A percentile compares a stretch with the other conserved stretches of the same genome.
Evolutionary conservation across 2,329 filamentous ascomycete species (phyloP).

Genomic region (Apiospora sp.): DNA sequence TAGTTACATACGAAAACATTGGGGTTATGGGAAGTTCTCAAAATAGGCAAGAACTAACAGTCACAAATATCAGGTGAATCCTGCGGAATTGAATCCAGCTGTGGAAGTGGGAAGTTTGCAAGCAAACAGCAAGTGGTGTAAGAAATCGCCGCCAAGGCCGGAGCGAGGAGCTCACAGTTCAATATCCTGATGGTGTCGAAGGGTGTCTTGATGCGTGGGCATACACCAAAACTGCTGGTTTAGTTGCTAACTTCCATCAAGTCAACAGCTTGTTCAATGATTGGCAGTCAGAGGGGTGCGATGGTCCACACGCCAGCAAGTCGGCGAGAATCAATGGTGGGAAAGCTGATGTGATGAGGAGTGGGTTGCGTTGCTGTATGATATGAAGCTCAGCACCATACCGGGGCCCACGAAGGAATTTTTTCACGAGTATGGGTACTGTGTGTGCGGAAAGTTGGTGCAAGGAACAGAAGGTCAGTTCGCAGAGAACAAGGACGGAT

Average conservation of each 20-base stretch:
- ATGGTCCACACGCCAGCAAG: too few relatives aligned
- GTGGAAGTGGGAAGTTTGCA: neutral
- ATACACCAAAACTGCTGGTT: neutral
- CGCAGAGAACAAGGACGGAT: too few relatives aligned
- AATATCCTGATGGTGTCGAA: neutral
- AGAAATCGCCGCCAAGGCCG: neutral
- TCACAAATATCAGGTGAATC: neutral
- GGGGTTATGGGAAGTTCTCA: neutral
- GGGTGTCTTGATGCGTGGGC: neutral
- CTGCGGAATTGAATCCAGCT: neutral
- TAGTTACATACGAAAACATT: neutral
- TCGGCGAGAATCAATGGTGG: neutral
- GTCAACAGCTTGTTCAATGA: neutral
- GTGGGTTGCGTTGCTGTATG: neutral
- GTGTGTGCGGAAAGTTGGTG: too few relatives aligned
- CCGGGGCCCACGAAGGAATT: too few relatives aligned
- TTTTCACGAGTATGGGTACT: too few relatives aligned
- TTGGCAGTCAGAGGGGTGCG: neutral
- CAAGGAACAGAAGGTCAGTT: too few relatives aligned
- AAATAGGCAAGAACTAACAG: neutral
- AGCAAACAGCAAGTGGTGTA: neutral
- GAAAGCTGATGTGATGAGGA: neutral
- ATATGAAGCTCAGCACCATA: neutral
- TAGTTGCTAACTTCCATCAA: neutral
- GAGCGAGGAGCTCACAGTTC: neutral